phyloP scores from a whole-genome alignment of 345 rosid species.

The Gossypium bickii region DNA sequence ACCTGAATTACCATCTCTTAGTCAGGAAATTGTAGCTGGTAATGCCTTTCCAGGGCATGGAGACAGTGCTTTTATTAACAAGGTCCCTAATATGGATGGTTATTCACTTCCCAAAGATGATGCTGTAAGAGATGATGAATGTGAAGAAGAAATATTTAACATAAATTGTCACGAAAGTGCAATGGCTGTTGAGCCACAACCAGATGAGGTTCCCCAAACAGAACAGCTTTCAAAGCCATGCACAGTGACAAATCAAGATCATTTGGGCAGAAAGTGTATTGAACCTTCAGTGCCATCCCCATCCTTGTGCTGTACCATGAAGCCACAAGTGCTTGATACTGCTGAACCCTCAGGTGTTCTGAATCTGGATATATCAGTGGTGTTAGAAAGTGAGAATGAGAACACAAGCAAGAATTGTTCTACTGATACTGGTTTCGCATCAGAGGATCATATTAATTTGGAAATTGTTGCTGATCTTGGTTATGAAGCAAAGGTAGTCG shows the following conservation, averaged over 20 bases:
- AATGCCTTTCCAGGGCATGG: constrained; percentile 19
- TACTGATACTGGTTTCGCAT: not conserved
- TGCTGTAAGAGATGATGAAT: constrained; percentile 8
- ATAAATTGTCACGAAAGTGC: constrained; percentile 6
- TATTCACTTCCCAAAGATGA: not conserved
- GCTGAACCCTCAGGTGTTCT: constrained; percentile 1
- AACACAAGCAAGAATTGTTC: constrained; percentile 7
- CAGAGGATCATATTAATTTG: not conserved
- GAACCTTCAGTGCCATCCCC: constrained; percentile 10
- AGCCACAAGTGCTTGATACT: constrained; percentile 7
- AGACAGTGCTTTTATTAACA: constrained; percentile 1
- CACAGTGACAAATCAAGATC: not conserved
- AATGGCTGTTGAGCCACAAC: constrained; percentile 12
- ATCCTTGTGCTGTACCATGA: not conserved
- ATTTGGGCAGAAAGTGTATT: constrained; percentile 1
- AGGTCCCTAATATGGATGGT: not conserved
- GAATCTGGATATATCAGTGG: constrained; percentile 8
- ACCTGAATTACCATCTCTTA: constrained; percentile 15
- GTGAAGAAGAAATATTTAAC: constrained; percentile 1
- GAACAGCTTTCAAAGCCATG: constrained; percentile 12
- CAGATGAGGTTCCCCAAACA: constrained; percentile 8
- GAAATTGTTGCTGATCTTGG: not conserved
- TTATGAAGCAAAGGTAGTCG: constrained; percentile 9
- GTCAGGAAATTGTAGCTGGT: constrained; percentile 19
- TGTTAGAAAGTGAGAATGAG: constrained; percentile 4